Evolutionary conservation across 2,329 filamentous ascomycete genomes (phyloP).

Genomic region (Fusarium redolens): DNA sequence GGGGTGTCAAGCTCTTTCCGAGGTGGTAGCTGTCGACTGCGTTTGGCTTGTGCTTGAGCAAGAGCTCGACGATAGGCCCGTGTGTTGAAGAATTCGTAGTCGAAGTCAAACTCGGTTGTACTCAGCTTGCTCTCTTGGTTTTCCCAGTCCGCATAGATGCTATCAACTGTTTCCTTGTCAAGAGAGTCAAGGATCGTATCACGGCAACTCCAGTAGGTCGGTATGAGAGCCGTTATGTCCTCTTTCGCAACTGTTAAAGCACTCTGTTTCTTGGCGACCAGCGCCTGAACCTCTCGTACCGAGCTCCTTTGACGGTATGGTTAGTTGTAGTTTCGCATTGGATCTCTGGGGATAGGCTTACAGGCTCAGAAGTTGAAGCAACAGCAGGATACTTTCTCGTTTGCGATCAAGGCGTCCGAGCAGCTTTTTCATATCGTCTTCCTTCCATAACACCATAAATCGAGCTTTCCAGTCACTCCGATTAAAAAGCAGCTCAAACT

Average conservation of each 20-base stretch:
- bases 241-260: accelerated
- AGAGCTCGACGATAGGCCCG: neutral
- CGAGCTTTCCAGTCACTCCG: accelerated
- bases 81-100: neutral
- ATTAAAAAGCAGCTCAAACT: neutral
- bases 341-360: accelerated
- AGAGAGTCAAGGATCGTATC: accelerated
- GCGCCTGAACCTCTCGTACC: accelerated
- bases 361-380: neutral
- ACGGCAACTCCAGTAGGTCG: neutral
- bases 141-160: neutral
- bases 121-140: neutral
- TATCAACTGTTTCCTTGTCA: neutral
- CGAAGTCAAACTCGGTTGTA: neutral
- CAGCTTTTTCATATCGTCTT: accelerated
- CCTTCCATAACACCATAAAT: accelerated
- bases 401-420: neutral
- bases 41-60: neutral
- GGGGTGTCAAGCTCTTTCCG: accelerated
- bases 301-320: neutral
- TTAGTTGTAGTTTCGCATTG: accelerated
- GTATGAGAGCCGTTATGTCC: neutral
- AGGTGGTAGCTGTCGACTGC: accelerated
- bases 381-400: neutral
- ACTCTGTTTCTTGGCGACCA: neutral